Evolutionary conservation across 2,329 filamentous ascomycete genomes (phyloP).

Genomic region (Fusarium palustre): DNA sequence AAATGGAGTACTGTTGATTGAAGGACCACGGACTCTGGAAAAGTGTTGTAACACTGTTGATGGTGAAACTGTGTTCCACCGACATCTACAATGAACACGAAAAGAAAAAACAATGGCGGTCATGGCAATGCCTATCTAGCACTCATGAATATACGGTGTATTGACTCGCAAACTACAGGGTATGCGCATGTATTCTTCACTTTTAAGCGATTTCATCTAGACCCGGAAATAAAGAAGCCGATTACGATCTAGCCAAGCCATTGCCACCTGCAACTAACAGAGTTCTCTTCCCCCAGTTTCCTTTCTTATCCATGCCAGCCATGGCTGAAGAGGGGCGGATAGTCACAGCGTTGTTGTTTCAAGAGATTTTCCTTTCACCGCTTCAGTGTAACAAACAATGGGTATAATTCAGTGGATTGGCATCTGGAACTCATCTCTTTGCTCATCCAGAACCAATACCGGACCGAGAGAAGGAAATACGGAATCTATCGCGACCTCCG

Average conservation of each 20-base stretch:
- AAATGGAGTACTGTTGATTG: not conserved
- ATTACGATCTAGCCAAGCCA: constrained; percentile 3
- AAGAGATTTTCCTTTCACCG: constrained; percentile 20
- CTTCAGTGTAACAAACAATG: constrained; percentile 7
- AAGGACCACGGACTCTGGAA: not conserved
- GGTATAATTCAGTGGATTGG: not conserved
- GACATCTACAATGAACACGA: not conserved
- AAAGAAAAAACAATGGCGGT: not conserved
- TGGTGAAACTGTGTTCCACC: constrained; percentile 3
- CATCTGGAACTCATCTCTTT: not conserved
- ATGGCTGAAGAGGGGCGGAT: constrained; percentile 22
- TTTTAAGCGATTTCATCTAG: not conserved
- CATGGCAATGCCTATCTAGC: not conserved
- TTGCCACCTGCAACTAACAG: constrained; percentile 15
- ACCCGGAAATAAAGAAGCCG: constrained; percentile 11
- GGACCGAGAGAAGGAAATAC: not conserved
- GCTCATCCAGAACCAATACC: not conserved
- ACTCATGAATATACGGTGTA: not conserved
- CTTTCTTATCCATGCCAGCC: not conserved
- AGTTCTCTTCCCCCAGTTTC: constrained; percentile 4
- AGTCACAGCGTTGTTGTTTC: constrained; percentile 14
- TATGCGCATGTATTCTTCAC: not conserved
- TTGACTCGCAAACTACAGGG: not conserved
- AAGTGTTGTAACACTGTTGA: not conserved
- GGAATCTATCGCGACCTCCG: constrained; percentile 33